phyloP scores from a whole-genome alignment of 805 yeast species.

The Kuraishia molischiana region DNA sequence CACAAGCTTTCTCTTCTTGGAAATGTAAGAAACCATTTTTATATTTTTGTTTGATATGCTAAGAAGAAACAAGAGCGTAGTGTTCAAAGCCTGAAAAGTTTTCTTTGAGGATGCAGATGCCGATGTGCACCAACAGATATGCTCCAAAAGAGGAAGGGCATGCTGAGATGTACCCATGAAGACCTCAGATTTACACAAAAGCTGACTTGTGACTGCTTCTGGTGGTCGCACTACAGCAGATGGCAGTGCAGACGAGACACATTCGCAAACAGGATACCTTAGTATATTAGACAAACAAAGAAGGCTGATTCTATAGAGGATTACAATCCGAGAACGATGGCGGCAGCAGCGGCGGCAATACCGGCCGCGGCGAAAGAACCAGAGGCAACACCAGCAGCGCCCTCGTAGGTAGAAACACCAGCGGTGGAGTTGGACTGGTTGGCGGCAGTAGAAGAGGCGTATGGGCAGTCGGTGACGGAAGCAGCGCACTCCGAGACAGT shows the following conservation, averaged over 20 bases:
- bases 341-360: constrained; percentile 9
- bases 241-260: no score
- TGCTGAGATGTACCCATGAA: no score
- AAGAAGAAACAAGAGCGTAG: background rate
- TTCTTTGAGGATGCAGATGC: background rate
- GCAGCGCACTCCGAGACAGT: constrained; percentile 38
- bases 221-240: no score
- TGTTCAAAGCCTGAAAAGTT: background rate
- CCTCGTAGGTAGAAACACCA: constrained; percentile 7
- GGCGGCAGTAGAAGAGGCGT: no score
- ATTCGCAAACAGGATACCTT: no score
- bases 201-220: no score
- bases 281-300: no score
- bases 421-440: constrained; percentile 11
- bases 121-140: no score
- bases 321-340: constrained; percentile 6
- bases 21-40: constrained; percentile 44
- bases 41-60: background rate
- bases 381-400: constrained; percentile 6
- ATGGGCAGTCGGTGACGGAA: constrained; percentile 37
- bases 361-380: constrained; percentile 10
- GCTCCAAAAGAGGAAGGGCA: no score
- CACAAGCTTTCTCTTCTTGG: constrained; percentile 98
- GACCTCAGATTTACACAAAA: no score
- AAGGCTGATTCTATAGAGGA: no score